Conservation (phyloP, 805 yeast genomes). For the Candida multigemmis region DNA sequence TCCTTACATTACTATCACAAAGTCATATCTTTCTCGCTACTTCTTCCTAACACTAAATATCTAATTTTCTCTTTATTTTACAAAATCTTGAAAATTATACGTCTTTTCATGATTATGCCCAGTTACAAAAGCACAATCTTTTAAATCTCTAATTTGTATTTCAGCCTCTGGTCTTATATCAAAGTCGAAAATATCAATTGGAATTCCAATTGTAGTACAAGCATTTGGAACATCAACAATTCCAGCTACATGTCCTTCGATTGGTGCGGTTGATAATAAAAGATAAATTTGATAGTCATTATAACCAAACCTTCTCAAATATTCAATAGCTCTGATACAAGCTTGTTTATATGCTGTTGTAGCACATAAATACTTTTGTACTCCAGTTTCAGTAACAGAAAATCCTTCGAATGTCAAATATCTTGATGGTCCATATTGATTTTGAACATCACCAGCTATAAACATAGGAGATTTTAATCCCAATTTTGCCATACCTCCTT, state of each 20-base stretch:
- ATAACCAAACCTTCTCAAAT: conserved; percentile 40
- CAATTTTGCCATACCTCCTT: conserved; percentile 31
- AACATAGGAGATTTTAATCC: conserved; percentile 38
- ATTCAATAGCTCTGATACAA: conserved; percentile 40
- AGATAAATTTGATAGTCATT: conserved; percentile 42
- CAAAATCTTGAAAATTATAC: conserved; percentile 6
- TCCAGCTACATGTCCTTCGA: conserved; percentile 44
- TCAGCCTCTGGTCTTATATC: conserved; percentile 33
- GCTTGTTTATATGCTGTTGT: conserved; percentile 45
- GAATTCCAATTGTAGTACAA: conserved; percentile 42
- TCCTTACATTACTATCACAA: no score
- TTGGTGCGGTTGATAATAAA: conserved; percentile 37
- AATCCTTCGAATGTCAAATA: conserved; percentile 46
- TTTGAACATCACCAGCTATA: conserved; percentile 40
- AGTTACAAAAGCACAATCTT: conserved; percentile 28
- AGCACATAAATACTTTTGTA: conserved; percentile 36
- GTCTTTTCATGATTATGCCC: conserved; percentile 7
- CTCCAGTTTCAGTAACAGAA: conserved; percentile 41
- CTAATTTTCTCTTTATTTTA: no score
- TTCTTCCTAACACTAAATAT: no score
- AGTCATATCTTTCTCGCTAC: no score
- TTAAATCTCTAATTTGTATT: conserved; percentile 15
- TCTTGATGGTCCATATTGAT: conserved; percentile 39
- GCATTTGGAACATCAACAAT: conserved; percentile 46
- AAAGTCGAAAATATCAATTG: conserved; percentile 44